Base-by-base conservation (phyloP, 305 asterid species). In the Plantago rigida region DNA sequence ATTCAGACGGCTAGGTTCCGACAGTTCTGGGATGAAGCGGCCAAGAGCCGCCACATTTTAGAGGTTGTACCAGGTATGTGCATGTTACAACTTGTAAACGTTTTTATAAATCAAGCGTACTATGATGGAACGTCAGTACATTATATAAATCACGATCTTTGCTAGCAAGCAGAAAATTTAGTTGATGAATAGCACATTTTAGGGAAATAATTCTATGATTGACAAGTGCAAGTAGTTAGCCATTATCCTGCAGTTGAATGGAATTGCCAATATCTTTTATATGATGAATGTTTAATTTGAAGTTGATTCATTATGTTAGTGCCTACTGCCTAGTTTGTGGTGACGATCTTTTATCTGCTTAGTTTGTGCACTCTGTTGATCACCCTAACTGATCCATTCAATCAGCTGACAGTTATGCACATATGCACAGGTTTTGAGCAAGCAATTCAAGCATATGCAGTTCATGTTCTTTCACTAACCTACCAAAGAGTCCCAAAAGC, bases 11-110 rank as follows among this genome's bases (percentile, higher is more conserved):
- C 90, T 45, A 81, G 98, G 61, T 91, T 91, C 76, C 77, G 73
- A 49, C 96, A 91, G 80, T 91, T 91, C 70, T 91, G 98, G 98
- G 95, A 91, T 70, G 98, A 91, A 74, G 86, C 87, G 68, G 82
- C 93, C 3, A 91, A 83, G 78, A 86, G 74, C 85, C 84, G 82
- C 50, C 85, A 84, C 69, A 79, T 91, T 41, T 66, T 87, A 56
- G 97, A 87, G 51, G 87, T 56, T n/a, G 79, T 87, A 26, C 93
- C 97, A 73, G 97, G 97, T 90, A 75, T 39, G 44, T 48, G 28
- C 15, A 47, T 53, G 39, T 31, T 29, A 4, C 34, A 29, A 31
- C 39, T 31, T 31, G 26, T 2, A 22, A 22, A 22, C 26, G 2
- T 22, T 22, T 22, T 22, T 22, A 22, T 22, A 22, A 22, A 22